These are phyloP conservation scores for Aegilops umbellulata DNA, from an alignment of 176 grass and related monocot genomes.

Conservation along the genomic window DNA sequence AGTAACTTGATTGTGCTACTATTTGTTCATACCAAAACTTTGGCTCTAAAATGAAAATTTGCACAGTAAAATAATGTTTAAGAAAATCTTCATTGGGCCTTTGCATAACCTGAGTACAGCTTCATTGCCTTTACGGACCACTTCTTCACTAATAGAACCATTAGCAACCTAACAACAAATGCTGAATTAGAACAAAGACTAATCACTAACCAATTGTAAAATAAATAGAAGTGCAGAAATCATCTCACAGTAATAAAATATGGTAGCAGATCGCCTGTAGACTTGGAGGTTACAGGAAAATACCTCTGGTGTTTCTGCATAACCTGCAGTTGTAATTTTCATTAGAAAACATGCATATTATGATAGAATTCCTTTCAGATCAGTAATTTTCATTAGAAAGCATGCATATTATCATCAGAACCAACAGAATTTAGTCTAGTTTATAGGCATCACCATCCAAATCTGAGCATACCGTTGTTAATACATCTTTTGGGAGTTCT, in stretches of 20 bases:
- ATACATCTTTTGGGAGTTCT: conserved; percentile 90
- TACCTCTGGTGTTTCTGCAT: conserved; percentile 99
- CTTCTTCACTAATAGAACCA: conserved; percentile 68
- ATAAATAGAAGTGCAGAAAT: conserved; percentile 18
- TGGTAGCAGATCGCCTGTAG: conserved; percentile 72
- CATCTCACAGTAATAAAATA: conserved; percentile 86
- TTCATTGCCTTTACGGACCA: conserved; percentile 93
- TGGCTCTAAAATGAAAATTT: conserved; percentile 17
- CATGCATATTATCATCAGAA: background rate
- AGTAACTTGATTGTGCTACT: background rate
- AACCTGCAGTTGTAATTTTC: conserved; percentile 52
- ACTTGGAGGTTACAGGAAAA: conserved; percentile 64
- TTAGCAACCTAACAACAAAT: conserved; percentile 77
- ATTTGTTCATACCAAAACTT: background rate
- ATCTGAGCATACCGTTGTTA: conserved; percentile 72
- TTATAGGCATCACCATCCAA: conserved; percentile 6
- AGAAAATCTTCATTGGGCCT: conserved; percentile 13
- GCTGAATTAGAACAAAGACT: conserved; percentile 2
- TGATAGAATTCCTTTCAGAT: background rate
- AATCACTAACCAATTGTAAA: background rate
- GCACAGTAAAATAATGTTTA: background rate
- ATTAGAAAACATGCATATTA: conserved; percentile 9
- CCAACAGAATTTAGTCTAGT: background rate
- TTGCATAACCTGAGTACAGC: conserved; percentile 77
- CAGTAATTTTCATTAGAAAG: background rate